Percentiles rank a stretch among this genome's conserved stretches.
These are phyloP conservation scores for Pestalotiopsis sp. DNA, from an alignment of 2,329 filamentous ascomycete genomes.

Conservation along the genomic window DNA sequence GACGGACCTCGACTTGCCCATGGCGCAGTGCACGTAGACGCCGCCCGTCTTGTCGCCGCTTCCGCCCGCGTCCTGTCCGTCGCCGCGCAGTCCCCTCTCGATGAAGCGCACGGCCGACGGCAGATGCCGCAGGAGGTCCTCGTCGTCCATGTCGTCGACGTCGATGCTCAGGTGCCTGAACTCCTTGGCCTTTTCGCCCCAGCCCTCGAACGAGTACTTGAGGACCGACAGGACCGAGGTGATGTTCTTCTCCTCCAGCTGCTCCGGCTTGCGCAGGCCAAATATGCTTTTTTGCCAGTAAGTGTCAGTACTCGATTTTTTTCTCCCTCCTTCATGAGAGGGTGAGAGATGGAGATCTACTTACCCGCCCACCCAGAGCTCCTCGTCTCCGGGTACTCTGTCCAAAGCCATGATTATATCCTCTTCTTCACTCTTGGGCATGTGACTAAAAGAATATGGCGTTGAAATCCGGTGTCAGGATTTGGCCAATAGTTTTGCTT, in stretches of 20 bases:
- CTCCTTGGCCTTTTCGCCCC: constrained; percentile 51
- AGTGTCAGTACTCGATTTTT: background rate
- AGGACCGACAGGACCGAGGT: constrained; percentile 89
- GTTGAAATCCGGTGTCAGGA: background rate
- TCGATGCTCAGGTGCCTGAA: constrained; percentile 80
- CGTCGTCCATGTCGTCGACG: constrained; percentile 88
- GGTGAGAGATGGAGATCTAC: constrained; percentile 24
- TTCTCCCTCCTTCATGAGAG: background rate
- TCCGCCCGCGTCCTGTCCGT: constrained; percentile 47
- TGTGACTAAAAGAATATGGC: background rate
- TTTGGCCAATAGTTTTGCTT: background rate
- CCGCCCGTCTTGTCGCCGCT: constrained; percentile 45
- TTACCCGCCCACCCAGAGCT: constrained; percentile 82
- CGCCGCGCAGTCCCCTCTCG: constrained; percentile 64
- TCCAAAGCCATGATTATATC: constrained; percentile 59
- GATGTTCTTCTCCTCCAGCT: constrained; percentile 73
- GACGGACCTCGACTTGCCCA: constrained; percentile 94
- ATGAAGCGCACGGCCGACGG: constrained; percentile 82
- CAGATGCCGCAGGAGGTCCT: constrained; percentile 83
- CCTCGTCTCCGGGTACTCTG: constrained; percentile 68
- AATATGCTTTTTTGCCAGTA: constrained; percentile 15
- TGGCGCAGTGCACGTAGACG: constrained; percentile 75
- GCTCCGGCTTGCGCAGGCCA: constrained; percentile 53
- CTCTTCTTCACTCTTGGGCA: background rate
- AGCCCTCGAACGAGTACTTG: constrained; percentile 46